Evolutionary conservation across 495 filamentous ascomycete genomes (phyloP).

Genomic region (Aspergillus cristatus): DNA sequence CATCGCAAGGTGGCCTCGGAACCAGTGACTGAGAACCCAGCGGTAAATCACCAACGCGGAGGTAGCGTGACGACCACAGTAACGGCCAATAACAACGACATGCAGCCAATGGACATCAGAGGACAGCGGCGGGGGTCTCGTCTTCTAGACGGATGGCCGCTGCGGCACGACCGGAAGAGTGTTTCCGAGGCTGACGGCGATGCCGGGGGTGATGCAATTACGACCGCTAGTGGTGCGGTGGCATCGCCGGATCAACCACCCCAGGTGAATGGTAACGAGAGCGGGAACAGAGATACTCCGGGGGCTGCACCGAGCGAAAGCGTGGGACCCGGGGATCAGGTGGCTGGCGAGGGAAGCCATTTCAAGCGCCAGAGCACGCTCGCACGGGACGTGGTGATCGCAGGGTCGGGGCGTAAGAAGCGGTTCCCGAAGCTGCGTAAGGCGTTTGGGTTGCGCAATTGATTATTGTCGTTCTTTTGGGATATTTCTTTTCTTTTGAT

Average conservation of each 20-base stretch:
- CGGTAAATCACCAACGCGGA: no score
- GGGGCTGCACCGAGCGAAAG: no score
- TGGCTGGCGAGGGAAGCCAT: constrained; percentile 10
- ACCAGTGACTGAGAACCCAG: no score
- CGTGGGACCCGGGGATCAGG: no score
- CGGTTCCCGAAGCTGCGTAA: constrained; percentile 40
- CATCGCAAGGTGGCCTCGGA: constrained; percentile 14
- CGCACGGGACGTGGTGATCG: constrained; percentile 28
- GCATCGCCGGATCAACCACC: no score
- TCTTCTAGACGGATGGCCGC: constrained; percentile 24
- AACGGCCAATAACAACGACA: constrained; percentile 4
- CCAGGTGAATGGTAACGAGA: no score
- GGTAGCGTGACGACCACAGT: constrained; percentile 6
- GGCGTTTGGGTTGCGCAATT: constrained; percentile 35
- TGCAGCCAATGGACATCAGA: no score
- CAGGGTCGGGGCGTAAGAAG: constrained; percentile 38
- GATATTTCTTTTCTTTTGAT: constrained; percentile 1
- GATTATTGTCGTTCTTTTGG: constrained; percentile 4
- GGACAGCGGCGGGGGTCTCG: not conserved
- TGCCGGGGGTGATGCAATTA: no score
- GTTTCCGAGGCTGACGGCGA: no score
- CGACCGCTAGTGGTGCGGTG: no score
- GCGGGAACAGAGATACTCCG: no score
- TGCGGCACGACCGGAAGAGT: constrained; percentile 8
- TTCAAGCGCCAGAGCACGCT: constrained; percentile 11